These are phyloP conservation scores for Hibiscus mutabilis DNA, from an alignment of 345 rosid genomes.

Conservation along the genomic window DNA sequence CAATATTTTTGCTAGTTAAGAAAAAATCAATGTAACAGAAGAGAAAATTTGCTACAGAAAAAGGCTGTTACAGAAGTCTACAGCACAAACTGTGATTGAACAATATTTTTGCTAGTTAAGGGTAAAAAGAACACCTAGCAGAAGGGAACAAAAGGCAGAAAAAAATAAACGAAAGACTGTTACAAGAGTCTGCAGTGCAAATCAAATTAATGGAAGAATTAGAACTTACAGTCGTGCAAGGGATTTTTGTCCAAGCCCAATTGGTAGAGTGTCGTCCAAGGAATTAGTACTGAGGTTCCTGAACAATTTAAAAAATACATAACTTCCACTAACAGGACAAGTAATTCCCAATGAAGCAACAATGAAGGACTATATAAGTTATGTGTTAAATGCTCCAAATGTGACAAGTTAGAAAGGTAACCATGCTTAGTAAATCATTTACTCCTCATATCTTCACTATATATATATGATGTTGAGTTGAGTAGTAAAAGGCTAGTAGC, in stretches of 20 bases:
- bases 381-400: not conserved
- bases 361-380: not conserved
- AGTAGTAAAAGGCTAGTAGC: constrained; percentile 7
- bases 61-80: not conserved
- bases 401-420: not conserved
- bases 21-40: not conserved
- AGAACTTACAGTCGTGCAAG: constrained; percentile 66
- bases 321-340: not conserved
- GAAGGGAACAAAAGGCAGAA: not conserved
- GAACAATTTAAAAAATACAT: constrained; percentile 15
- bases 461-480: not conserved
- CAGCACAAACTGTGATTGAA: not conserved
- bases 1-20: not conserved
- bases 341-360: not conserved
- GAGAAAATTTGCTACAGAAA: not conserved
- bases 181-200: not conserved
- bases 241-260: constrained; percentile 68
- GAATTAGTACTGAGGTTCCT: constrained; percentile 84
- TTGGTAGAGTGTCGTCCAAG: constrained; percentile 62
- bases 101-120: not conserved
- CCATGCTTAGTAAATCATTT: not conserved
- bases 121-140: not conserved
- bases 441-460: not conserved
- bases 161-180: not conserved
- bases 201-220: not conserved